Percentiles rank a stretch among this genome's conserved stretches.
phyloP scores from a whole-genome alignment of 768 basidiomycete genomes.

The Coprinopsis marcescibilis region DNA sequence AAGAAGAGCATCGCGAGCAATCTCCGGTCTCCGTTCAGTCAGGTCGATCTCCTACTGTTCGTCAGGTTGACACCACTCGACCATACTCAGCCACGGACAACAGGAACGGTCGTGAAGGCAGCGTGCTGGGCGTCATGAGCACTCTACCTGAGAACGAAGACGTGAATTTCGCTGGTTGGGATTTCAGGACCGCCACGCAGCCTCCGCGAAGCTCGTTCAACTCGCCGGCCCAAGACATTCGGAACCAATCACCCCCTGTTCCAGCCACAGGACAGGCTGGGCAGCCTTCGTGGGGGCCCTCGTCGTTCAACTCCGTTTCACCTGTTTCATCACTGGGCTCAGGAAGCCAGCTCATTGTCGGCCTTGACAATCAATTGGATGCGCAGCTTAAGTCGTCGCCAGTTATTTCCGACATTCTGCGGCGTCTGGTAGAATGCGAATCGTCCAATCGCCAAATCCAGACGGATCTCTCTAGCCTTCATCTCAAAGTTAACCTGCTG shows the following conservation, averaged over 20 bases:
- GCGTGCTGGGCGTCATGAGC: slow-evolving; percentile 44
- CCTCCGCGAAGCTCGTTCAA: slow-evolving; percentile 27
- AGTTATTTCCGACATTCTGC: slow-evolving; percentile 68
- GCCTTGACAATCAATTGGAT: slow-evolving; percentile 55
- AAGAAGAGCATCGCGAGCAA: slow-evolving; percentile 29
- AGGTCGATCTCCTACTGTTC: slow-evolving; percentile 43
- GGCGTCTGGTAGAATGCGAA: slow-evolving; percentile 70
- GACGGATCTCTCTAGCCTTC: slow-evolving; percentile 65
- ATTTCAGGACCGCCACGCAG: slow-evolving; percentile 15
- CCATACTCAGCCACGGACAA: slow-evolving; percentile 32
- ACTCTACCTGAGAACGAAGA: slow-evolving; percentile 53
- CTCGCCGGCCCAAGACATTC: slow-evolving; percentile 26
- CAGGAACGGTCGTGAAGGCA: slow-evolving; percentile 41
- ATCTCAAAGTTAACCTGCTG: slow-evolving; percentile 72
- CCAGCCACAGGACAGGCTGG: not conserved
- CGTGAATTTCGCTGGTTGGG: slow-evolving; percentile 17
- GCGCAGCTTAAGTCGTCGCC: slow-evolving; percentile 72
- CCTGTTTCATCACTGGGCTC: slow-evolving; percentile 79
- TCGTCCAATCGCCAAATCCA: slow-evolving; percentile 65
- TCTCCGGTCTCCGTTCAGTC: slow-evolving; percentile 32
- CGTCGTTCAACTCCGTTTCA: slow-evolving; percentile 56
- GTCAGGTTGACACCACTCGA: slow-evolving; percentile 41
- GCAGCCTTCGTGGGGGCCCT: slow-evolving; percentile 18
- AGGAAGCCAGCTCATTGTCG: slow-evolving; percentile 53
- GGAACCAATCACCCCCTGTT: slow-evolving; percentile 4